Base-by-base conservation (phyloP, 1,284 basidiomycete species). In the Tilletia setariae region DNA sequence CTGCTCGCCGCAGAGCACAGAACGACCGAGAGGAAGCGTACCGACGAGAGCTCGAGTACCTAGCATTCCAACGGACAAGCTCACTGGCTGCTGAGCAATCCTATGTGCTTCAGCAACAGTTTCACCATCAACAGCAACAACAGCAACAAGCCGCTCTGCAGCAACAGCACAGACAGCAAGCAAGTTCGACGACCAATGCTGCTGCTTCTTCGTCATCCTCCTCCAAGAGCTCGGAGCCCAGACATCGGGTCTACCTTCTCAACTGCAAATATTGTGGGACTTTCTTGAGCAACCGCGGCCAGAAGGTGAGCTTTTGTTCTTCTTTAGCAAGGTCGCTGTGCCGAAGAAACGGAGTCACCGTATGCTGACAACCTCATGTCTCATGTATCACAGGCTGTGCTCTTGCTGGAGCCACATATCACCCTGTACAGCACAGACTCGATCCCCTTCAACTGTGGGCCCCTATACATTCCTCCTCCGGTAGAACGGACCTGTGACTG, bases 351-450 rank as follows among this genome's bases (percentile, higher is more conserved):
- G 35, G 35, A 11, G 11, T 40, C 35, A 40, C 35, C 35, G 35
- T 6, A n/a, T 7, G 28, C 56, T 35, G 56, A 32, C 32, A 7
- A 13, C 9, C 43, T 44, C 9, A 23, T 40, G 35, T 21, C 19
- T 49, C 15, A 49, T 59, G 19, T 46, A 23, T 53, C 64, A 28
- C 21, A 68, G 90, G 91, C 91, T 56, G 91, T 93, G 46, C 86
- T 93, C 19, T 86, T 93, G 35, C 86, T 93, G 70, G 88, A 89
- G 72, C 91, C 91, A 2, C 89, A 90, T 71, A 90, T 93, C 72
- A 88, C 91, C 23, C 87, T 93, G 59, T 94, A 89, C 82, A 91
- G 90, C 16, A 91, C 90, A 63, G 92, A 93, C 79, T 90, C 90
- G 16, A 85, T 90, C 49, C 92, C 91, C 0, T 84, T 87, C 72